Evolutionary conservation across 2,329 filamentous ascomycete genomes (phyloP).

Genomic region (Fusarium irregulare): DNA sequence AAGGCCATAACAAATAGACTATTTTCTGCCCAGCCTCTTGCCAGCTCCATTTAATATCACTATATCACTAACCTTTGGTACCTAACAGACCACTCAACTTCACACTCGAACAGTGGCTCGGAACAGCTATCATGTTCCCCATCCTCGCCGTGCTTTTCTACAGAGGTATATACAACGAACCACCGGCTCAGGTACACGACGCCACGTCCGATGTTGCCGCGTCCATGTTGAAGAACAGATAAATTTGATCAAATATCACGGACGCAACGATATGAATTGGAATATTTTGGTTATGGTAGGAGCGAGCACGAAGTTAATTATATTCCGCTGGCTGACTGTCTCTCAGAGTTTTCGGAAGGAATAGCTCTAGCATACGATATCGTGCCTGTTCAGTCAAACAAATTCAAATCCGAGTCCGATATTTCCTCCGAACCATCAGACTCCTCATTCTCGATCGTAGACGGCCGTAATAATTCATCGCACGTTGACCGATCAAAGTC

Average conservation of each 20-base stretch:
- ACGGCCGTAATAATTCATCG: not conserved
- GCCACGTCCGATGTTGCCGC: not conserved
- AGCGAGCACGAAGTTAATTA: not conserved
- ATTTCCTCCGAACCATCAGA: not conserved
- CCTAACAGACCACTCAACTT: not conserved
- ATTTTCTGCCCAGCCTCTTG: not conserved
- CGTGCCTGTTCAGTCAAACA: not conserved
- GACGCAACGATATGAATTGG: not conserved
- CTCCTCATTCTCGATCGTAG: not conserved
- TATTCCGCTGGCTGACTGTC: not conserved
- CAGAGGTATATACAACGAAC: not conserved
- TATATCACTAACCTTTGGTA: not conserved
- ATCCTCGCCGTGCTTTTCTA: not conserved
- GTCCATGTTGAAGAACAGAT: not conserved
- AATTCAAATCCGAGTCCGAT: not conserved
- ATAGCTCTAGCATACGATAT: not conserved
- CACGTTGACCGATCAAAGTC: conserved; percentile 20
- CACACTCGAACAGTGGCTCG: not conserved
- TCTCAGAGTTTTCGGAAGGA: not conserved
- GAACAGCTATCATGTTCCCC: not conserved
- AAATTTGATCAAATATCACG: not conserved
- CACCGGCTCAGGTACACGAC: not conserved
- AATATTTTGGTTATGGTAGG: not conserved
- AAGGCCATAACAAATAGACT: not conserved
- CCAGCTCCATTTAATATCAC: not conserved